Percentiles rank a stretch among this genome's conserved stretches.
Conservation (phyloP, 2,329 filamentous ascomycete species). For the Cladosporium oxysporum region DNA sequence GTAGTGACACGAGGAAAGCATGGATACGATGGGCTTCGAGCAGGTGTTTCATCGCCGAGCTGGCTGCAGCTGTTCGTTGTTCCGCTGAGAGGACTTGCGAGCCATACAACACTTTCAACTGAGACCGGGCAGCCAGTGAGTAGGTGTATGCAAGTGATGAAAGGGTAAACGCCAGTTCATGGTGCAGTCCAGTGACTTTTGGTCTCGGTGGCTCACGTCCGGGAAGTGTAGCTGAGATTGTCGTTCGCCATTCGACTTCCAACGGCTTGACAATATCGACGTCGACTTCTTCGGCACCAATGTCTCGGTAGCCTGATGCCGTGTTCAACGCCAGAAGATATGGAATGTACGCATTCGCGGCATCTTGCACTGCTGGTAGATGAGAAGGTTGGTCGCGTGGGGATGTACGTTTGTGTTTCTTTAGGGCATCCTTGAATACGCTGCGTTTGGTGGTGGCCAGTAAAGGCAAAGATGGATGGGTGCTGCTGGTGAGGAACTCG, state of each 20-base stretch:
- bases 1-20: slow-evolving; percentile 59
- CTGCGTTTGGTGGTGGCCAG: slow-evolving; percentile 80
- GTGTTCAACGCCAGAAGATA: slow-evolving; percentile 78
- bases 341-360: slow-evolving; percentile 76
- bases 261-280: slow-evolving; percentile 68
- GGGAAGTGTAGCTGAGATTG: slow-evolving; percentile 65
- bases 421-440: slow-evolving; percentile 78
- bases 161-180: slow-evolving; percentile 79
- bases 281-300: slow-evolving; percentile 64
- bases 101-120: slow-evolving; percentile 73
- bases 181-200: slow-evolving; percentile 72
- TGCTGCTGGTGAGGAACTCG: slow-evolving; percentile 71
- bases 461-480: slow-evolving; percentile 86
- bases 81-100: slow-evolving; percentile 63
- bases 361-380: slow-evolving; percentile 68
- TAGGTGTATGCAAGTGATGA: slow-evolving; percentile 75
- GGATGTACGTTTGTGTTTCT: slow-evolving; percentile 85
- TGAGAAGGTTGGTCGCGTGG: slow-evolving; percentile 68
- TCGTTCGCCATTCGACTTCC: slow-evolving; percentile 78
- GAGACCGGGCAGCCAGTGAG: slow-evolving; percentile 69
- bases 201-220: slow-evolving; percentile 67
- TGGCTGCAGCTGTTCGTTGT: slow-evolving; percentile 69
- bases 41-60: slow-evolving; percentile 73
- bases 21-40: slow-evolving; percentile 79
- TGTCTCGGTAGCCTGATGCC: slow-evolving; percentile 55